These are phyloP conservation scores for Drechslerella dactyloides DNA, from an alignment of 2,329 filamentous ascomycete genomes.

Conservation along the genomic window DNA sequence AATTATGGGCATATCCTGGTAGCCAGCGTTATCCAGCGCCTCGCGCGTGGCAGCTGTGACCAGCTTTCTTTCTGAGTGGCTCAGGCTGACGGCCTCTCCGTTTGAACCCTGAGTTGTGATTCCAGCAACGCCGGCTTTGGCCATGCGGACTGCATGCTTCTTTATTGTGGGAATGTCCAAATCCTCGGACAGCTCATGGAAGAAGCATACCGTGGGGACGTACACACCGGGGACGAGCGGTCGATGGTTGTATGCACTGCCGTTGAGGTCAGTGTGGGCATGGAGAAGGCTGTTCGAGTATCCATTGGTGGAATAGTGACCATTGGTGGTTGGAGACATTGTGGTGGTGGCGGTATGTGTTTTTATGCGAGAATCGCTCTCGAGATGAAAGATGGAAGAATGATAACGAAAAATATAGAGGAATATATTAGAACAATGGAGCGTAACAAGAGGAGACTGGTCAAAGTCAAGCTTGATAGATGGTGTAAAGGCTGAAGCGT, in stretches of 20 bases:
- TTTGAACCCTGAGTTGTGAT: constrained; percentile 89
- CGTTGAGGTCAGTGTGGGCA: constrained; percentile 34
- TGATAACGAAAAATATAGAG: constrained; percentile 10
- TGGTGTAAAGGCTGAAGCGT: constrained; percentile 36
- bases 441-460: constrained; percentile 5
- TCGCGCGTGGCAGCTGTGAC: constrained; percentile 80
- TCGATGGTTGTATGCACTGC: constrained; percentile 59
- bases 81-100: constrained; percentile 85
- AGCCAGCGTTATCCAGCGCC: constrained; percentile 81
- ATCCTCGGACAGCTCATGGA: constrained; percentile 81
- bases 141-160: constrained; percentile 79
- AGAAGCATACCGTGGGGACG: constrained; percentile 89
- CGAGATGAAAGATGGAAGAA: constrained; percentile 7
- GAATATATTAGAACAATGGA: constrained; percentile 7
- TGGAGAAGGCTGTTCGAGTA: constrained; percentile 43
- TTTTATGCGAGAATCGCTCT: constrained; percentile 9
- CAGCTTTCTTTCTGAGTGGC: constrained; percentile 74
- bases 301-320: constrained; percentile 29
- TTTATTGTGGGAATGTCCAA: constrained; percentile 80
- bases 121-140: constrained; percentile 77
- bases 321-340: constrained; percentile 50
- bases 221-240: constrained; percentile 82
- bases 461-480: constrained; percentile 20
- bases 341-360: constrained; percentile 10
- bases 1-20: constrained; percentile 76